Evolutionary conservation across 1,284 basidiomycete species (phyloP).

Genomic region (Veloboletus limbatus): DNA sequence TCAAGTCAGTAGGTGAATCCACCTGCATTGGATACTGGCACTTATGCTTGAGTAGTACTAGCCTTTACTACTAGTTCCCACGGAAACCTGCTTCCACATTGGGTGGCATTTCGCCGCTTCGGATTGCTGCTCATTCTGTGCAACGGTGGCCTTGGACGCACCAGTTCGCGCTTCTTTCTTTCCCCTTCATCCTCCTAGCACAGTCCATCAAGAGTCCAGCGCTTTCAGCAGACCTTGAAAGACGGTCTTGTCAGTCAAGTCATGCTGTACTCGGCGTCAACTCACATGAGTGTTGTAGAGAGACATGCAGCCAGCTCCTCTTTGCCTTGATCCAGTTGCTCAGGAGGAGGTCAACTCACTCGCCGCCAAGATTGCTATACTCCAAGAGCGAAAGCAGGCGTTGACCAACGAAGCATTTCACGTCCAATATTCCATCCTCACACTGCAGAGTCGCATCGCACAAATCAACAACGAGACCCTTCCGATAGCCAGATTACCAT

Average conservation of each 20-base stretch:
- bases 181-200: too few relatives aligned
- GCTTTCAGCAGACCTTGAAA: slow-evolving; percentile 7
- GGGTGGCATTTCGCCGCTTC: too few relatives aligned
- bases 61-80: too few relatives aligned
- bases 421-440: slow-evolving; percentile 30
- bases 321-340: slow-evolving; percentile 20
- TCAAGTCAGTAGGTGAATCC: too few relatives aligned
- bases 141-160: too few relatives aligned
- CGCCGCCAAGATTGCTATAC: slow-evolving; percentile 16
- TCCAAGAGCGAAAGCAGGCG: slow-evolving; percentile 25
- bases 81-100: too few relatives aligned
- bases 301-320: slow-evolving; percentile 18
- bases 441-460: slow-evolving; percentile 33
- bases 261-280: slow-evolving; percentile 10
- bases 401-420: slow-evolving; percentile 27
- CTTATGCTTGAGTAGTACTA: too few relatives aligned
- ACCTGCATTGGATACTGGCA: too few relatives aligned
- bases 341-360: slow-evolving; percentile 30
- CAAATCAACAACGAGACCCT: slow-evolving; percentile 32
- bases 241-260: slow-evolving; percentile 25
- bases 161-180: too few relatives aligned
- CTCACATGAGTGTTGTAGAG: slow-evolving; percentile 26
- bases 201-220: neutral
- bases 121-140: too few relatives aligned
- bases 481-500: slow-evolving; percentile 31